A percentile compares a stretch with the other conserved stretches of the same genome.
Evolutionary conservation across 805 yeast genomes (phyloP).

Genomic region (Candida gorgasii): DNA sequence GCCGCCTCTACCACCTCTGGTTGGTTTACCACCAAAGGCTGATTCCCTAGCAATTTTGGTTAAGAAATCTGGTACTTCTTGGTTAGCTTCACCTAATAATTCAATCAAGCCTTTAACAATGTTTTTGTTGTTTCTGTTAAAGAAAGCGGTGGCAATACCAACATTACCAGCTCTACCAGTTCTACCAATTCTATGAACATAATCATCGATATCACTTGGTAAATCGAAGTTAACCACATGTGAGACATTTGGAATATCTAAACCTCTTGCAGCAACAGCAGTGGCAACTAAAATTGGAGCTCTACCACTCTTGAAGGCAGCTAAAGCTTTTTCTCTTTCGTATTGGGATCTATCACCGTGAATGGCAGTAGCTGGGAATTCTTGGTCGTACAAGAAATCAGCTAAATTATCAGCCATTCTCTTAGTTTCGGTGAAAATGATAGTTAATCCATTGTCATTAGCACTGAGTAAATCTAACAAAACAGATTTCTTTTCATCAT

Average conservation of each 20-base stretch:
- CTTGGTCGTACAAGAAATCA: slow-evolving; percentile 84
- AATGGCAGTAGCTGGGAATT: slow-evolving; percentile 96
- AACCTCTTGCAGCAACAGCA: slow-evolving; percentile 99
- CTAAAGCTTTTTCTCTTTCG: slow-evolving; percentile 97
- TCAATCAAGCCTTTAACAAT: slow-evolving; percentile 86
- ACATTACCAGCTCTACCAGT: slow-evolving; percentile 99
- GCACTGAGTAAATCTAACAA: slow-evolving; percentile 81
- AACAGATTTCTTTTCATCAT: slow-evolving; percentile 87
- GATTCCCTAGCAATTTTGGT: slow-evolving; percentile 77
- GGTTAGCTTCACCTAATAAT: slow-evolving; percentile 91
- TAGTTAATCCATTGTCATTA: slow-evolving; percentile 80
- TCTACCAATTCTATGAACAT: slow-evolving; percentile 99
- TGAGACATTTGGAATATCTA: slow-evolving; percentile 98
- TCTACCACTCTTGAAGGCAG: slow-evolving; percentile 87
- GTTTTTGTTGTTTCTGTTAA: slow-evolving; percentile 92
- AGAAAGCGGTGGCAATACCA: slow-evolving; percentile 98
- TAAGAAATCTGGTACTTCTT: slow-evolving; percentile 92
- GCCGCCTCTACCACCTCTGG: slow-evolving; percentile 48
- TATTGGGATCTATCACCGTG: slow-evolving; percentile 99
- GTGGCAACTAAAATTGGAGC: slow-evolving; percentile 97
- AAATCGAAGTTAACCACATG: slow-evolving; percentile 97
- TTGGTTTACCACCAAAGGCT: slow-evolving; percentile 43
- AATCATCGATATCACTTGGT: slow-evolving; percentile 96
- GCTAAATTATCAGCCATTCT: slow-evolving; percentile 97
- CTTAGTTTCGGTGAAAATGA: slow-evolving; percentile 97